Evolutionary conservation across 768 basidiomycete species (phyloP).

Genomic region (Rhizopogon vinicolor): DNA sequence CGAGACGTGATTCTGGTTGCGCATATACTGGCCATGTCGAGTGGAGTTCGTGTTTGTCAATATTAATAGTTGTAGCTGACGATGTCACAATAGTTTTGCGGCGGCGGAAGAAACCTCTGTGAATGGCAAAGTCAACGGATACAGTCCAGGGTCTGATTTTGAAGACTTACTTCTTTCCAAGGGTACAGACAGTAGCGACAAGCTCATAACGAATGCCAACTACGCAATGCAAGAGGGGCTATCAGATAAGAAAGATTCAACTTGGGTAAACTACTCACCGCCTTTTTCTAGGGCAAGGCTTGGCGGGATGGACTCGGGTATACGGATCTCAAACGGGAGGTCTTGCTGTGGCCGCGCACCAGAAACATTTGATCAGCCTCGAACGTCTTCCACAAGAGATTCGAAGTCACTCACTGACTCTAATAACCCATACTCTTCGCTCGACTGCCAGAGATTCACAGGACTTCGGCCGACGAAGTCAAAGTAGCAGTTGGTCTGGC

Average conservation of each 20-base stretch:
- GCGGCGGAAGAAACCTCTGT: constrained; percentile 77
- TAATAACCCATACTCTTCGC: constrained; percentile 67
- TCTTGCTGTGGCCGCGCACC: constrained; percentile 53
- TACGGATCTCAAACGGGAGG: constrained; percentile 84
- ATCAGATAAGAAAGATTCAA: not conserved
- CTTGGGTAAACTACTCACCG: constrained; percentile 35
- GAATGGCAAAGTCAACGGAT: constrained; percentile 3
- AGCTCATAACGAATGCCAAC: constrained; percentile 90
- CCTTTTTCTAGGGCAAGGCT: constrained; percentile 75
- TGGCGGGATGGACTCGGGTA: constrained; percentile 91
- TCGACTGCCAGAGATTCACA: constrained; percentile 76
- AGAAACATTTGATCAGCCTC: constrained; percentile 3
- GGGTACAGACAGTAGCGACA: constrained; percentile 79
- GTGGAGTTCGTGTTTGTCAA: constrained; percentile 93
- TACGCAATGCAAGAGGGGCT: constrained; percentile 19
- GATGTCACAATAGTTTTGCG: constrained; percentile 67
- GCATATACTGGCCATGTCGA: constrained; percentile 91
- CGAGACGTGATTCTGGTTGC: constrained; percentile 67
- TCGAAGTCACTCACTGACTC: constrained; percentile 46
- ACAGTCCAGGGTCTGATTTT: not conserved
- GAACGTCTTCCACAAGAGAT: not conserved
- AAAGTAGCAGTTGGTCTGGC: constrained; percentile 64
- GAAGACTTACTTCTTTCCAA: constrained; percentile 70
- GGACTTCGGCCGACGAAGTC: constrained; percentile 83
- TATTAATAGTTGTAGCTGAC: constrained; percentile 67